Conservation (phyloP, 2,329 filamentous ascomycete genomes). For the Grosmannia huntii region DNA sequence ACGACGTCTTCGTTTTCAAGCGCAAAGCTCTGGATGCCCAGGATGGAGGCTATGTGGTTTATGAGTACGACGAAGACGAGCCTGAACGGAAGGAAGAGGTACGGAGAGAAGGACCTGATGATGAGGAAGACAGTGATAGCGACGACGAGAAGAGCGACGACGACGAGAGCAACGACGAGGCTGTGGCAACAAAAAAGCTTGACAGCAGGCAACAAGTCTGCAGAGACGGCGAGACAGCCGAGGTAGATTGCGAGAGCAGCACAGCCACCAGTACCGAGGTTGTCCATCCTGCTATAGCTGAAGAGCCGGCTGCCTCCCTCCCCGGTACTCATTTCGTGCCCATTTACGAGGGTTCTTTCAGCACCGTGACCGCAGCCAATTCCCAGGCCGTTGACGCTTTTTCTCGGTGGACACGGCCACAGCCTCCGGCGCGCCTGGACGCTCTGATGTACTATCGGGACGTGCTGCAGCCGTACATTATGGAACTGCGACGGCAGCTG, state of each 20-base stretch:
- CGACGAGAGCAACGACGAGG: neutral
- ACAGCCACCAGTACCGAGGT: neutral
- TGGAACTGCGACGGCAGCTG: neutral
- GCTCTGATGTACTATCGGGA: constrained; percentile 5
- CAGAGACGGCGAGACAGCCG: neutral
- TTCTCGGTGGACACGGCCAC: constrained; percentile 2
- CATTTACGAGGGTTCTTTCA: constrained; percentile 7
- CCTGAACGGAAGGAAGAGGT: neutral
- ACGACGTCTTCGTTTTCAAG: constrained; percentile 9
- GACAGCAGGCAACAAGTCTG: neutral
- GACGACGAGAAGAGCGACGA: neutral
- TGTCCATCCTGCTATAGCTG: neutral
- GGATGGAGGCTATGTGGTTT: neutral
- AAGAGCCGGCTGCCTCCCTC: neutral
- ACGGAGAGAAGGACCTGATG: neutral
- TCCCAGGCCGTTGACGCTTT: constrained; percentile 5
- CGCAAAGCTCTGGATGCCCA: neutral
- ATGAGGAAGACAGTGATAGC: neutral
- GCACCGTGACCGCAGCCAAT: constrained; percentile 6
- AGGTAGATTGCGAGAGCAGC: neutral
- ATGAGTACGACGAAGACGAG: constrained; percentile 4
- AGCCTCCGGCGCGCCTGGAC: constrained; percentile 2
- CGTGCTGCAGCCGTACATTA: constrained; percentile 1
- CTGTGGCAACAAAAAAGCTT: too few relatives aligned
- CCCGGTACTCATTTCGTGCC: neutral